Percentiles rank a stretch among this genome's conserved stretches.
phyloP scores from a whole-genome alignment of 2,329 filamentous ascomycete genomes.

The Curvularia spicifera region DNA sequence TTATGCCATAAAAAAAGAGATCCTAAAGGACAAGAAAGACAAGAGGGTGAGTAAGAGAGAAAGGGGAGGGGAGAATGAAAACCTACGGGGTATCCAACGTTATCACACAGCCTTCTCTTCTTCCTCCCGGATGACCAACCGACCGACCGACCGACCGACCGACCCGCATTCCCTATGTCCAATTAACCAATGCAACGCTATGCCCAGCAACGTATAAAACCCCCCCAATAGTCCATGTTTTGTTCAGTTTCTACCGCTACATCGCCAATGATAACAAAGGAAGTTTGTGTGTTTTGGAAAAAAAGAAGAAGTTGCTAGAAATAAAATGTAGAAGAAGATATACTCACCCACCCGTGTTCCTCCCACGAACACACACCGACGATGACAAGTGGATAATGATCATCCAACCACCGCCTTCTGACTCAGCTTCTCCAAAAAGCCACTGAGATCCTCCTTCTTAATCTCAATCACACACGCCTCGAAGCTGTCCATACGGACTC shows the following conservation, averaged over 20 bases:
- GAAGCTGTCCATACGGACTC: constrained; percentile 93
- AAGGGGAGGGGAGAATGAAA: constrained; percentile 2
- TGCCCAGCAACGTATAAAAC: background rate
- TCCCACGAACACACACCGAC: background rate
- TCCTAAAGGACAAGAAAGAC: background rate
- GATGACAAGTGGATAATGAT: too few relatives aligned
- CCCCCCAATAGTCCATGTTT: background rate
- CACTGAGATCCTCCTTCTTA: constrained; percentile 90
- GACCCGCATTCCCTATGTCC: background rate
- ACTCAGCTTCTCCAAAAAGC: constrained; percentile 89
- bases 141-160: background rate
- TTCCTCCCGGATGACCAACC: background rate
- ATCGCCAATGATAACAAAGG: background rate
- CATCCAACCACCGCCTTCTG: constrained; percentile 80
- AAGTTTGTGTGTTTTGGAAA: background rate
- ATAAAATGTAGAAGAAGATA: background rate
- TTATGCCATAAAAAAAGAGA: background rate
- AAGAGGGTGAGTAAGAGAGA: background rate
- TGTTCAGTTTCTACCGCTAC: background rate
- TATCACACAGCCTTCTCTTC: background rate
- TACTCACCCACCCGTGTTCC: background rate
- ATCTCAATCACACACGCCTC: constrained; percentile 98
- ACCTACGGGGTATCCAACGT: background rate
- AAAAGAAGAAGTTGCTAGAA: background rate
- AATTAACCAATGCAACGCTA: background rate